Conservation (phyloP, 306 rosid genomes). For the Cicer yamashitae region DNA sequence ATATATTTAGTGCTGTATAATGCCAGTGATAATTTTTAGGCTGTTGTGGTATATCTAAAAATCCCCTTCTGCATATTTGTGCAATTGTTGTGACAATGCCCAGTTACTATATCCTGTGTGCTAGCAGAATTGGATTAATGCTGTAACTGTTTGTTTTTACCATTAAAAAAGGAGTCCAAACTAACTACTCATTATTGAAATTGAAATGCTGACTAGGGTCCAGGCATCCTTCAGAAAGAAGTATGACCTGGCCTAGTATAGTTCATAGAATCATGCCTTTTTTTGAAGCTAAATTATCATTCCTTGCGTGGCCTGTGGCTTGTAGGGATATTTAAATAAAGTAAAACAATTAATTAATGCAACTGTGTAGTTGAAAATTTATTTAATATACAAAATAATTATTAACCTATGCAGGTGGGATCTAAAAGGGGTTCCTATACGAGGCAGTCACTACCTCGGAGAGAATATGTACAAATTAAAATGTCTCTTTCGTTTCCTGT, state of each 20-base stretch:
- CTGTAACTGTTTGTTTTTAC: neutral
- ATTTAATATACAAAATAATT: conserved; percentile 26
- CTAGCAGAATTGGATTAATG: neutral
- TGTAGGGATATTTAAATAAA: neutral
- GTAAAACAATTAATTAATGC: neutral
- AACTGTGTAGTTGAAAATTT: conserved; percentile 27
- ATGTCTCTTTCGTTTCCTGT: conserved; percentile 44
- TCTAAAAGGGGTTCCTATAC: conserved; percentile 41
- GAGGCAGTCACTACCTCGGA: conserved; percentile 39
- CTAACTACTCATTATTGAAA: conserved; percentile 22
- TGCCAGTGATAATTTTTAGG: no score
- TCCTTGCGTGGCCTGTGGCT: conserved; percentile 14
- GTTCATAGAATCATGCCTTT: conserved; percentile 11
- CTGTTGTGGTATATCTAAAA: no score
- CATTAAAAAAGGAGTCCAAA: neutral
- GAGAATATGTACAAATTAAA: conserved; percentile 40
- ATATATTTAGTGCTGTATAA: no score
- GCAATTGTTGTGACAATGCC: neutral
- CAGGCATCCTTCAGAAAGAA: neutral
- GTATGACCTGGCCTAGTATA: conserved; percentile 18
- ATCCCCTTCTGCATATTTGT: neutral
- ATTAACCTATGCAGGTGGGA: conserved; percentile 35
- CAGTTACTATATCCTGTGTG: neutral
- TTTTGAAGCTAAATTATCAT: neutral
- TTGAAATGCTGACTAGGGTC: conserved; percentile 23